These are phyloP conservation scores for Mycena haematopus DNA, from an alignment of 768 basidiomycete species.

Conservation along the genomic window DNA sequence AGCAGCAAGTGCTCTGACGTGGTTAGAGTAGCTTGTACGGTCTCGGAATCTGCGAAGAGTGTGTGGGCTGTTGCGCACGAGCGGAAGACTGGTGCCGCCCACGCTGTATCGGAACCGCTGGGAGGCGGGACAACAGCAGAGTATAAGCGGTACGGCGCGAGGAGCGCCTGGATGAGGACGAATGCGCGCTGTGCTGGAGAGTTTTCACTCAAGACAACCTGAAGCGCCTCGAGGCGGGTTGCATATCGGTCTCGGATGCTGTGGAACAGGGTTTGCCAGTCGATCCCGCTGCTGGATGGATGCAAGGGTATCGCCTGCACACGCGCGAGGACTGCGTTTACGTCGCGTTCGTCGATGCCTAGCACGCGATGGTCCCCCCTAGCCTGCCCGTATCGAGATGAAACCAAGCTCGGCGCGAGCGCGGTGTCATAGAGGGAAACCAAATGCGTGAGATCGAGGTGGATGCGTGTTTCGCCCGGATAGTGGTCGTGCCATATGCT, in stretches of 20 bases:
- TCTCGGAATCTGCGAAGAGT: constrained; percentile 28
- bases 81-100: constrained; percentile 43
- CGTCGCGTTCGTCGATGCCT: constrained; percentile 40
- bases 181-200: constrained; percentile 33
- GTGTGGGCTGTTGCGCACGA: constrained; percentile 42
- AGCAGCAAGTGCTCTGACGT: constrained; percentile 40
- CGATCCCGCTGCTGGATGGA: constrained; percentile 39
- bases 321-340: constrained; percentile 34
- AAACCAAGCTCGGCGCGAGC: constrained; percentile 45
- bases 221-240: constrained; percentile 47
- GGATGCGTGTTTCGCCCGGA: constrained; percentile 52
- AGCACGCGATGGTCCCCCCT: constrained; percentile 43
- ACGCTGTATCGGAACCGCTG: constrained; percentile 24
- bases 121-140: constrained; percentile 24
- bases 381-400: constrained; percentile 36
- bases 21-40: constrained; percentile 30
- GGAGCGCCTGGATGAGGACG: constrained; percentile 36
- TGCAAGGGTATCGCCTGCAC: constrained; percentile 29
- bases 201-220: constrained; percentile 39
- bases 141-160: constrained; percentile 41
- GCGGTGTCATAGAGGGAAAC: constrained; percentile 51
- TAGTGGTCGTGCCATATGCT: constrained; percentile 49
- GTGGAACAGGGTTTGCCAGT: constrained; percentile 48
- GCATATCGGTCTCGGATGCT: constrained; percentile 48
- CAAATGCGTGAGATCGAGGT: constrained; percentile 47